Conservation (phyloP, 129 eudicot genomes). For the Calendula officinalis region DNA sequence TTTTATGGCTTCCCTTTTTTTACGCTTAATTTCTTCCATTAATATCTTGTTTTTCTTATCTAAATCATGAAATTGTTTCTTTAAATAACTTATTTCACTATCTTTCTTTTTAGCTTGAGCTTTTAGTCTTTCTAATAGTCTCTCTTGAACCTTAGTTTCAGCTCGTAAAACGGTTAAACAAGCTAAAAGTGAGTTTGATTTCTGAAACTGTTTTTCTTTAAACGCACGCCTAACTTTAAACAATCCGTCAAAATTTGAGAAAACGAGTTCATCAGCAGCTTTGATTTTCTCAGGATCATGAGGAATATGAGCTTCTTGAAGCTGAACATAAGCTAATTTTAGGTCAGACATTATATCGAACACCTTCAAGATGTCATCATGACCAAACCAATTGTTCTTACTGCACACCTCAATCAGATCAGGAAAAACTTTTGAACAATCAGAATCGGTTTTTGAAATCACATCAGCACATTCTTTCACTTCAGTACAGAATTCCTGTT, state of each 20-base stretch:
- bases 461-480: conserved; percentile 31
- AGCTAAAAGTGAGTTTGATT: conserved; percentile 35
- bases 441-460: conserved; percentile 25
- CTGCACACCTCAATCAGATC: conserved; percentile 32
- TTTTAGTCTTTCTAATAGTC: conserved; percentile 44
- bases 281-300: conserved; percentile 52
- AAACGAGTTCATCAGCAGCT: conserved; percentile 51
- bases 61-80: conserved; percentile 35
- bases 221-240: conserved; percentile 50
- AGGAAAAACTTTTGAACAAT: conserved; percentile 33
- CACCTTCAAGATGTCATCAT: conserved; percentile 49
- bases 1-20: conserved; percentile 31
- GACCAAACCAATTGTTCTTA: conserved; percentile 37
- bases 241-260: conserved; percentile 41
- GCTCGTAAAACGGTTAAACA: conserved; percentile 46
- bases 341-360: conserved; percentile 50
- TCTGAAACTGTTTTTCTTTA: conserved; percentile 58
- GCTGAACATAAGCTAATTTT: conserved; percentile 67
- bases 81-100: conserved; percentile 33
- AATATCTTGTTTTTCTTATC: conserved; percentile 35
- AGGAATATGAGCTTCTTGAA: conserved; percentile 68
- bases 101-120: conserved; percentile 43
- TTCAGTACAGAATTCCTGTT: conserved; percentile 10
- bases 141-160: conserved; percentile 53
- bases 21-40: conserved; percentile 35